A percentile compares a stretch with the other conserved stretches of the same genome.
These are phyloP conservation scores for Fonsecaea erecta DNA, from an alignment of 2,329 filamentous ascomycete genomes.

Conservation along the genomic window DNA sequence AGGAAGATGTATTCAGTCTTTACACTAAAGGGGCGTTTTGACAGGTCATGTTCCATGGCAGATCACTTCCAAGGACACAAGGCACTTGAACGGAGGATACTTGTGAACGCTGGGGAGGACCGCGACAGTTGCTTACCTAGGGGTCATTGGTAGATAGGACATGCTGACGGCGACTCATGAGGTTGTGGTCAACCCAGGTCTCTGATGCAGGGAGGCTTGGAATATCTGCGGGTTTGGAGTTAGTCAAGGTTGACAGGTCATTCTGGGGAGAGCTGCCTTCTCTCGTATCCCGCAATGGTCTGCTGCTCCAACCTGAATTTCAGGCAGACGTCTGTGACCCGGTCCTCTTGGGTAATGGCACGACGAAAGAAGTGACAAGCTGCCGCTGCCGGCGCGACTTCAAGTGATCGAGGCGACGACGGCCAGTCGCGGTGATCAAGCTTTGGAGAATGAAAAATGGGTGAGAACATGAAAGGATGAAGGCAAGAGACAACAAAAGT, in stretches of 20 bases:
- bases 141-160: constrained; percentile 13
- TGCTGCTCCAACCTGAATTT: not conserved
- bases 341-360: not conserved
- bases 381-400: not conserved
- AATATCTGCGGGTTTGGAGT: not conserved
- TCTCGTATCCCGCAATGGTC: not conserved
- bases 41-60: not conserved
- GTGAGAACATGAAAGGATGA: not conserved
- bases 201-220: not conserved
- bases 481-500: not conserved
- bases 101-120: not conserved
- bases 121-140: constrained; percentile 6
- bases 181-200: not conserved
- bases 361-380: not conserved
- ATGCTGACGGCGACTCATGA: not conserved
- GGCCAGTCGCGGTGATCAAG: not conserved
- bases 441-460: not conserved
- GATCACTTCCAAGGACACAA: not conserved
- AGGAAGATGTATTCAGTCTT: not conserved
- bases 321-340: not conserved
- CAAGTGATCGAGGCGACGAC: not conserved
- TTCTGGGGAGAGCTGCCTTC: not conserved
- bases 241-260: not conserved
- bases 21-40: not conserved
- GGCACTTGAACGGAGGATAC: not conserved